phyloP scores from a whole-genome alignment of 768 basidiomycete genomes.

The Termitomyces sp. region DNA sequence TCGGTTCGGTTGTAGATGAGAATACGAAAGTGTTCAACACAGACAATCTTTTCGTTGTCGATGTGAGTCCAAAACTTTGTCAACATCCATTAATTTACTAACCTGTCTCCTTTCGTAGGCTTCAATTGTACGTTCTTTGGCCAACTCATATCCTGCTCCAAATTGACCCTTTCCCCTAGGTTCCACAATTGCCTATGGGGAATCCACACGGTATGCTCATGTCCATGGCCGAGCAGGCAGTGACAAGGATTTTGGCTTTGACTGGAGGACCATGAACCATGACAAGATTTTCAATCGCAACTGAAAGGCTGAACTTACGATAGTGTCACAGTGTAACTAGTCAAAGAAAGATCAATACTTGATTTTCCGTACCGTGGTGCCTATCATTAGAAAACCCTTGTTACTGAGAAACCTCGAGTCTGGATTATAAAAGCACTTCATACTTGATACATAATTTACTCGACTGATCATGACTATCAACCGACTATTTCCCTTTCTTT shows the following conservation, averaged over 20 bases:
- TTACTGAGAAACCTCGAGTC: too few relatives aligned
- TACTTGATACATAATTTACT: too few relatives aligned
- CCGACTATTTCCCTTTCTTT: too few relatives aligned
- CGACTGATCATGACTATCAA: too few relatives aligned
- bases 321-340: not conserved
- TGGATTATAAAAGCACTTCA: too few relatives aligned
- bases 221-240: constrained; percentile 56
- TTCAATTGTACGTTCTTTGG: constrained; percentile 25
- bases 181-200: constrained; percentile 52
- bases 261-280: constrained; percentile 43
- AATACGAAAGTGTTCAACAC: constrained; percentile 52
- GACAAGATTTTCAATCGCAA: not conserved
- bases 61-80: constrained; percentile 30
- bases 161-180: constrained; percentile 19
- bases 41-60: constrained; percentile 52
- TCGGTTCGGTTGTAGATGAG: constrained; percentile 55
- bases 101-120: constrained; percentile 19
- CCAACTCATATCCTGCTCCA: not conserved
- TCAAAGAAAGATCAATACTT: not conserved
- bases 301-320: not conserved
- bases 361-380: too few relatives aligned
- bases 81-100: not conserved
- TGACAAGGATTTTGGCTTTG: constrained; percentile 51
- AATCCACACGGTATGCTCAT: constrained; percentile 57
- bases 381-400: too few relatives aligned